phyloP scores from a whole-genome alignment of 176 grass and related monocot genomes.

The Lolium multiflorum region DNA sequence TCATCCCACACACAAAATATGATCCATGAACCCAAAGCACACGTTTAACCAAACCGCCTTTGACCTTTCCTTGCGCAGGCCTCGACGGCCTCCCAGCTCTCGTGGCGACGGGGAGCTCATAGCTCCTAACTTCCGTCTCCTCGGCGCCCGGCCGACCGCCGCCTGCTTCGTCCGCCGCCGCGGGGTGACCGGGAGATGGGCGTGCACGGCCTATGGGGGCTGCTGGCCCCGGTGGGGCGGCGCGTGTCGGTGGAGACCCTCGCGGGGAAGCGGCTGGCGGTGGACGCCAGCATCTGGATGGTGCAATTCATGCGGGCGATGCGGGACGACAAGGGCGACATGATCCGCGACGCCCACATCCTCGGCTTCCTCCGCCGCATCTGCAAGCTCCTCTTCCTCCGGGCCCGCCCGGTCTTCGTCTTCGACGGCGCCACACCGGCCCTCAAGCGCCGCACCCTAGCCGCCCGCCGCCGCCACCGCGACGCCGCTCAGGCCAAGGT shows the following conservation, averaged over 20 bases:
- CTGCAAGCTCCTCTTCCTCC: constrained; percentile 95
- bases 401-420: constrained; percentile 84
- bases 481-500: constrained; percentile 89
- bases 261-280: constrained; percentile 78
- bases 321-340: constrained; percentile 94
- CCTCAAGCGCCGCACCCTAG: constrained; percentile 83
- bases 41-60: constrained; percentile 7
- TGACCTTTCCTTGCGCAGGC: constrained; percentile 11
- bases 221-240: constrained; percentile 88
- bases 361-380: constrained; percentile 93
- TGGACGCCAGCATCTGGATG: constrained; percentile 99
- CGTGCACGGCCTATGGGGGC: constrained; percentile 91
- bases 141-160: constrained; percentile 13
- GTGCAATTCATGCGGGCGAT: constrained; percentile 99
- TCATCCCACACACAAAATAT: too few species aligned
- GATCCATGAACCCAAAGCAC: too few species aligned
- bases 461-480: constrained; percentile 77
- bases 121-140: constrained; percentile 6
- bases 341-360: constrained; percentile 84
- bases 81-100: background rate
- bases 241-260: constrained; percentile 98
- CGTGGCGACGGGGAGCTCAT: background rate
- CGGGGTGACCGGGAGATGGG: constrained; percentile 54
- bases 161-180: background rate
- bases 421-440: constrained; percentile 84